Evolutionary conservation across 2,329 filamentous ascomycete genomes (phyloP).

Genomic region (Aspergillus ochraceus): DNA sequence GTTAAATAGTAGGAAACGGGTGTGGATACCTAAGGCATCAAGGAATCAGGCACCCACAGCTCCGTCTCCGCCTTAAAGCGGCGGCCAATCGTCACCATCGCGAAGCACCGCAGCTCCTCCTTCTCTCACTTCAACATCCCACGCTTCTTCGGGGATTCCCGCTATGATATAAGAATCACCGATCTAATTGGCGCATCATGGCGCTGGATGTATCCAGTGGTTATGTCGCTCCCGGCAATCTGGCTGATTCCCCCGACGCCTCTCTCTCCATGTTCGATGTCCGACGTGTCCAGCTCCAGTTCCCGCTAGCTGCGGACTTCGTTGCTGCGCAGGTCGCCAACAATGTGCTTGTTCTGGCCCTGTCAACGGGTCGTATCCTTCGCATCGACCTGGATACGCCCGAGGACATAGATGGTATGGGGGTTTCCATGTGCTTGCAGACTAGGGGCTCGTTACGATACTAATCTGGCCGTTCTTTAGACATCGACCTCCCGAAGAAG

Average conservation of each 20-base stretch:
- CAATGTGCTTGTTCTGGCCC: constrained; percentile 88
- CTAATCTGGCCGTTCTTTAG: constrained; percentile 49
- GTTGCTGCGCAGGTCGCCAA: constrained; percentile 96
- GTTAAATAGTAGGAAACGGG: too few relatives aligned
- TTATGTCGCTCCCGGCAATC: constrained; percentile 67
- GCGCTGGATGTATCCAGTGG: constrained; percentile 70
- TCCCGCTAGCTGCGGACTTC: constrained; percentile 92
- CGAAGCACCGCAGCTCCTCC: constrained; percentile 7
- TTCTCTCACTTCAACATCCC: constrained; percentile 8
- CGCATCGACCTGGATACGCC: constrained; percentile 92
- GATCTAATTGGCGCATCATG: constrained; percentile 53
- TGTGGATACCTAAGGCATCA: constrained; percentile 8
- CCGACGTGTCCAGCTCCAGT: constrained; percentile 87
- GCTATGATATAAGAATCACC: constrained; percentile 30
- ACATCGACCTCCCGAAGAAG: constrained; percentile 95
- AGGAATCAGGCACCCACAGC: constrained; percentile 6
- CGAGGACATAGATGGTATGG: constrained; percentile 85
- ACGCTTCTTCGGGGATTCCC: constrained; percentile 8
- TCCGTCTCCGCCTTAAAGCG: constrained; percentile 16
- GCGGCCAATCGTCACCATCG: neutral
- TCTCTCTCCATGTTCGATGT: constrained; percentile 90
- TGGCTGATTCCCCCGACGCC: constrained; percentile 60
- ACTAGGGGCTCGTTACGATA: constrained; percentile 3
- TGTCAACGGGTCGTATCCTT: constrained; percentile 88
- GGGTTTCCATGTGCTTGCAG: neutral